Percentiles rank a stretch among this genome's conserved stretches.
phyloP scores from a whole-genome alignment of 139 green algal species.

The Micractinium sp. region DNA sequence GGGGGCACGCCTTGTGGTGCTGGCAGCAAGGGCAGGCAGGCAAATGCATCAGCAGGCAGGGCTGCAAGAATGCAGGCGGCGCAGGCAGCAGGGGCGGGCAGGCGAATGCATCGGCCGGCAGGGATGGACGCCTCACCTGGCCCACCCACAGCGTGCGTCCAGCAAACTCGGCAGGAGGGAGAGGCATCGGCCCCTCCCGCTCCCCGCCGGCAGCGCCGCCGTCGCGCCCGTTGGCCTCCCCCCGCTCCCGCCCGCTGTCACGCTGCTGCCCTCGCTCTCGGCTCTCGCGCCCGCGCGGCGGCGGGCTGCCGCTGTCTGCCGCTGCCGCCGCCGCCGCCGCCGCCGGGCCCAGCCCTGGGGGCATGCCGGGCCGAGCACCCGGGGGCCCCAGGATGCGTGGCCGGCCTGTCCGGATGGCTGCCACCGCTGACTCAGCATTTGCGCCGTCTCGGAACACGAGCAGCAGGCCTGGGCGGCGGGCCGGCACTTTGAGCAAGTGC shows the following conservation, averaged over 20 bases:
- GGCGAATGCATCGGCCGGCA: neutral
- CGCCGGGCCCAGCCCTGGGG: neutral
- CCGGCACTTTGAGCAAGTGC: slow-evolving; percentile 20
- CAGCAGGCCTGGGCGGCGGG: slow-evolving; percentile 39
- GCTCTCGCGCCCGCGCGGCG: neutral
- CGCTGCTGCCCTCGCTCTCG: neutral
- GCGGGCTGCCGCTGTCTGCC: neutral
- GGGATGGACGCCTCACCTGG: slow-evolving; percentile 36
- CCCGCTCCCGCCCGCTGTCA: neutral
- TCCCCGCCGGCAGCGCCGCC: neutral
- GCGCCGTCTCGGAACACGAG: slow-evolving; percentile 31
- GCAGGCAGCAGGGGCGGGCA: neutral
- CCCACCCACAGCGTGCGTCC: slow-evolving; percentile 57
- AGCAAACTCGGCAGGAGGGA: slow-evolving; percentile 28
- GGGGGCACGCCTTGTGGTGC: neutral
- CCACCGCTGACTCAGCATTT: slow-evolving; percentile 3
- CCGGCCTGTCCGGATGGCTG: neutral
- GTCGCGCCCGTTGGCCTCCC: neutral
- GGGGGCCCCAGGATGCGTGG: slow-evolving; percentile 21
- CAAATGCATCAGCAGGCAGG: neutral
- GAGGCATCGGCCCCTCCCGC: neutral
- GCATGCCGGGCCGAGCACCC: neutral
- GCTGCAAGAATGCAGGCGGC: neutral
- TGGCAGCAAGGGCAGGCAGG: neutral
- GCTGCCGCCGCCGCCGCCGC: neutral